These are phyloP conservation scores for Priceomyces carsonii DNA, from an alignment of 805 yeast species.

Conservation along the genomic window DNA sequence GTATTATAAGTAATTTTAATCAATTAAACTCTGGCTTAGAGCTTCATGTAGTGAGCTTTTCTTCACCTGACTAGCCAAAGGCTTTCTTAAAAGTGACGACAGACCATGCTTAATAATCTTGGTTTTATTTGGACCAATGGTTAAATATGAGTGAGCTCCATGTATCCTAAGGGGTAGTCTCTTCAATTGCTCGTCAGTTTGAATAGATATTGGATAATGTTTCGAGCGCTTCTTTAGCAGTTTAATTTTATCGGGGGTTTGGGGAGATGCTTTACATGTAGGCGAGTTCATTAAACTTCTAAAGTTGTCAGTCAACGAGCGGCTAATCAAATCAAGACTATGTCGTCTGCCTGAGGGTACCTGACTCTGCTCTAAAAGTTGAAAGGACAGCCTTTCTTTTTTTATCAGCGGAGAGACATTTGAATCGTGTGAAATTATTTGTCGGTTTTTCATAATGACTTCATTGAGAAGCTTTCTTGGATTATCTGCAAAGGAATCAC, in stretches of 20 bases:
- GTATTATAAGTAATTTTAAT: slow-evolving; percentile 6
- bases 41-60: slow-evolving; percentile 52
- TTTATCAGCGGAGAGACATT: slow-evolving; percentile 6
- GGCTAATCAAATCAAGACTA: slow-evolving; percentile 23
- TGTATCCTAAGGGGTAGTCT: slow-evolving; percentile 31
- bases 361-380: no score
- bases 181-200: slow-evolving; percentile 29
- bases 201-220: slow-evolving; percentile 23
- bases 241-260: slow-evolving; percentile 14
- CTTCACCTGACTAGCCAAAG: slow-evolving; percentile 41
- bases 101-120: slow-evolving; percentile 45
- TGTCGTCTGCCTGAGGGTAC: slow-evolving; percentile 12
- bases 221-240: slow-evolving; percentile 9
- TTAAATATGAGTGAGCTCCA: slow-evolving; percentile 43
- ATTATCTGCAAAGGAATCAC: slow-evolving; percentile 8
- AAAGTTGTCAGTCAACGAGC: slow-evolving; percentile 32
- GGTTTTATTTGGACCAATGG: slow-evolving; percentile 43
- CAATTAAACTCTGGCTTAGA: slow-evolving; percentile 21
- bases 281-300: slow-evolving; percentile 20
- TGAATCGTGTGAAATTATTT: slow-evolving; percentile 4
- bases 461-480: slow-evolving; percentile 17
- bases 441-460: slow-evolving; percentile 14
- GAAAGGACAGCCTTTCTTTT: no score
- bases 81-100: slow-evolving; percentile 34
- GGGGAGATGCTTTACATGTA: slow-evolving; percentile 7